Evolutionary conservation across 495 filamentous ascomycete genomes (phyloP).

Genomic region (Umbilicaria muhlenbergii): DNA sequence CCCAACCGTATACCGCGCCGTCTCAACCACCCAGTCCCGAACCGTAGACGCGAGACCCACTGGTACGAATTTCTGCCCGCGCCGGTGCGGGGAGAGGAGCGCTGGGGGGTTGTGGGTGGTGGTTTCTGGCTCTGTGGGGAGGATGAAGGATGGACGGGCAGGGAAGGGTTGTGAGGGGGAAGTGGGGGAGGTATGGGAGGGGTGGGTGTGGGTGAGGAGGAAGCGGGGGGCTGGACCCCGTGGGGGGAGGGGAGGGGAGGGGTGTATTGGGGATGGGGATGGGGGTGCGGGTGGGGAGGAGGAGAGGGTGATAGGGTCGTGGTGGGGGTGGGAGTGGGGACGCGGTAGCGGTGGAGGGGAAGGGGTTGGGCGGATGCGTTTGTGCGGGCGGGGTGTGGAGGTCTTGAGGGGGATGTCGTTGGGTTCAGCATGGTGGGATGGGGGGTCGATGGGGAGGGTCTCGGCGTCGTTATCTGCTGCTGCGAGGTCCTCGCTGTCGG

Average conservation of each 20-base stretch:
- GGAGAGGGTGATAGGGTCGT: conserved; percentile 7
- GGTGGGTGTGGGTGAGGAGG: neutral
- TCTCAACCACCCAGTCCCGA: conserved; percentile 21
- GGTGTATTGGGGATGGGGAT: neutral
- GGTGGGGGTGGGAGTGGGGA: conserved; percentile 2
- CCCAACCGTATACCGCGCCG: conserved; percentile 6
- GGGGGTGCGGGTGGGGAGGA: conserved; percentile 3
- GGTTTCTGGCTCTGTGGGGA: neutral
- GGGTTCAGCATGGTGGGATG: conserved; percentile 5
- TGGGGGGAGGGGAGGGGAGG: neutral
- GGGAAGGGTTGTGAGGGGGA: neutral
- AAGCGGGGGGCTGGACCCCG: conserved; percentile 1
- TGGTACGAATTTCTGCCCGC: conserved; percentile 21
- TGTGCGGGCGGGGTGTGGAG: neutral
- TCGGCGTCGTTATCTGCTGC: neutral
- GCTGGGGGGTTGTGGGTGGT: neutral
- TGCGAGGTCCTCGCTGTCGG: neutral
- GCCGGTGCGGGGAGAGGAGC: conserved; percentile 23
- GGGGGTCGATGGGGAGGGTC: conserved; percentile 16
- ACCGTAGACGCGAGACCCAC: conserved; percentile 21
- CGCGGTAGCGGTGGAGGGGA: too few species aligned
- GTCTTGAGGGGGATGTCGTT: neutral
- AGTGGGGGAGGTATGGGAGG: neutral
- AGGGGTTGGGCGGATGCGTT: neutral
- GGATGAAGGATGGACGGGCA: neutral